Evolutionary conservation across 2,329 filamentous ascomycete species (phyloP), one percentile per base, ranked within the genome.

Genomic region (Didymella keratinophila): DNA sequence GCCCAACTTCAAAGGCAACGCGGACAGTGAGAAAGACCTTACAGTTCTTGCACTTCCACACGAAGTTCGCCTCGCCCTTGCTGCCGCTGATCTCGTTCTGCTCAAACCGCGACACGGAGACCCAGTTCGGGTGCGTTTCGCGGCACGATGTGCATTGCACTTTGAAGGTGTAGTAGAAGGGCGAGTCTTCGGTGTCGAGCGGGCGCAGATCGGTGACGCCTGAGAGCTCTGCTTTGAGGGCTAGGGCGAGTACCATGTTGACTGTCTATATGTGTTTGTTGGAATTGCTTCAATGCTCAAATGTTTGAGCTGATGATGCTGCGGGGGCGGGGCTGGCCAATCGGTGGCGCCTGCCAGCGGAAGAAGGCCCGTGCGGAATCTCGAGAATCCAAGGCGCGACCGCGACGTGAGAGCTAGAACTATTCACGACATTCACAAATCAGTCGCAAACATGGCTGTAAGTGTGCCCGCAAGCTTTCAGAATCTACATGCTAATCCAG

Each of bases 11-110:
- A 8, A 8, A 27, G 23, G 37, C 20, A 12, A 23, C 9, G 11
- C 11, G 23, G 21, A n/a, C 41, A 63, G 70, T 63, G 52, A 64
- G 62, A 68, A 59, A 62, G 67, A 95, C 93, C 86, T 95, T 96
- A 88, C 95, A 99, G 75, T 95, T 94, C 79, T 96, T 97, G 85
- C 95, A 99, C 78, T 88, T 93, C 94, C 95, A 99, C n/a, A 99
- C 95, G 78, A 99, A 99, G 78, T 98, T 98, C 61, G 95, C 95
- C 78, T 98, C 93, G 65, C 95, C 95, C 71, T 92, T 87, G 77
- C 93, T 97, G 34, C 93, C 93, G 64, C 92, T 95, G 77, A 97
- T 88, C 65, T 97, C 93, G 74, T 96, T 93, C 71, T 83, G 85
- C 75, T 98, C 94, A 82, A 96, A 96, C 63, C 94, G 90, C 79